These are phyloP conservation scores for Cordyceps cicadae DNA, from an alignment of 2,329 filamentous ascomycete species.

Conservation along the genomic window DNA sequence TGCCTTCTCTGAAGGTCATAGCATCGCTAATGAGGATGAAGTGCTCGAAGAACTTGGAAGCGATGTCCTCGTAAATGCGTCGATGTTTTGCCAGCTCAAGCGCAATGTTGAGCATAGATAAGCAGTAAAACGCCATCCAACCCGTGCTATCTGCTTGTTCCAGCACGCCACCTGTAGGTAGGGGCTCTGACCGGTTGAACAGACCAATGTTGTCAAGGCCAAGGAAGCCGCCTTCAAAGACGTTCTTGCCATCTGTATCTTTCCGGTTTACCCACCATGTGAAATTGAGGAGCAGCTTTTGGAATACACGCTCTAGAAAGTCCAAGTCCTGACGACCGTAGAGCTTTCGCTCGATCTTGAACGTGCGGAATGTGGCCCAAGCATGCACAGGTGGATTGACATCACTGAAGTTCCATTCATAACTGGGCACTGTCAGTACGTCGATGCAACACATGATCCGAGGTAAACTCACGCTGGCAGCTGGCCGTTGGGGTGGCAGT, in stretches of 20 bases:
- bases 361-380: slow-evolving; percentile 89
- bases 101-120: slow-evolving; percentile 95
- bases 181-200: slow-evolving; percentile 91
- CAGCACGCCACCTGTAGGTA: slow-evolving; percentile 85
- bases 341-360: slow-evolving; percentile 97
- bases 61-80: slow-evolving; percentile 91
- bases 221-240: slow-evolving; percentile 93
- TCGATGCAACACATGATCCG: not conserved
- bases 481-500: slow-evolving; percentile 96
- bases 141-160: slow-evolving; percentile 97
- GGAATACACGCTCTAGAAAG: slow-evolving; percentile 92
- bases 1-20: slow-evolving; percentile 74
- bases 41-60: slow-evolving; percentile 97
- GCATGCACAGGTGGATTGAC: slow-evolving; percentile 96
- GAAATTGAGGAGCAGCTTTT: slow-evolving; percentile 91
- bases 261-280: slow-evolving; percentile 99
- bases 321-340: slow-evolving; percentile 92
- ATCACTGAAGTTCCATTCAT: slow-evolving; percentile 96
- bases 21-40: slow-evolving; percentile 97
- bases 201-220: slow-evolving; percentile 95
- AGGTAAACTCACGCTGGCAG: slow-evolving; percentile 63
- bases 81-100: slow-evolving; percentile 92
- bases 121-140: slow-evolving; percentile 97
- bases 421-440: slow-evolving; percentile 30
- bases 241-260: slow-evolving; percentile 88